Evolutionary conservation across 805 yeast species (phyloP), one percentile per base, ranked within the genome.

Genomic region (Suhomyces prunicola): DNA sequence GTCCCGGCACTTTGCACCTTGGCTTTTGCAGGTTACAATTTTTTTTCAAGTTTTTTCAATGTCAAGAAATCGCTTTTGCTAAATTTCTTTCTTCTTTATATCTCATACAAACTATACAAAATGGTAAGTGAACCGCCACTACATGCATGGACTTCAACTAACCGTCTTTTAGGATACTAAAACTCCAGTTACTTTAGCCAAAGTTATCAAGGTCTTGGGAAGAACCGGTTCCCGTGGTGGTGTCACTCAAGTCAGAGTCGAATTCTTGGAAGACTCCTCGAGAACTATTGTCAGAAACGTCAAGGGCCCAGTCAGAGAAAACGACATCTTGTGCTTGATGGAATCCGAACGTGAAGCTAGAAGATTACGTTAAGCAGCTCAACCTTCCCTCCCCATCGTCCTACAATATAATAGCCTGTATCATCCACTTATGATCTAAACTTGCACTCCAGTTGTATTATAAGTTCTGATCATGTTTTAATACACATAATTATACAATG

Each of bases 151-250:
- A 42, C 51, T 22, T 24, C 19, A 40, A 41, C 50, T 48, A 48
- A 40, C 46, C 13, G 1, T 17, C 15, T 24, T 39, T 60, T 60
- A 60, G 84, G 84, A 80, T 71, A 74, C 83, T 63, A 82, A 86
- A 81, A 85, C 90, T 80, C 97, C 97, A 78, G 97, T 93, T 74
- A 94, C 97, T 84, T 90, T 93, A 81, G 99, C 98, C 78, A 93
- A 93, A 86, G 99, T 93, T 77, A 90, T 91, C 82, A 94, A 93
- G 85, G 98, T 93, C 80, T 86, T 93, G 81, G 98, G 98, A 79
- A 93, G 99, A 84, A 93, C 99, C 87, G 99, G 99, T 79, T 93
- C 99, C 78, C 93, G 98, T 84, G 98, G 98, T 88, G 97, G 97
- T 85, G 97, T 90, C 80, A 90, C 96, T 82, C 97, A 90, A 82